Base-by-base conservation (phyloP, 2,329 filamentous ascomycete genomes). In the Emergomyces orientalis region DNA sequence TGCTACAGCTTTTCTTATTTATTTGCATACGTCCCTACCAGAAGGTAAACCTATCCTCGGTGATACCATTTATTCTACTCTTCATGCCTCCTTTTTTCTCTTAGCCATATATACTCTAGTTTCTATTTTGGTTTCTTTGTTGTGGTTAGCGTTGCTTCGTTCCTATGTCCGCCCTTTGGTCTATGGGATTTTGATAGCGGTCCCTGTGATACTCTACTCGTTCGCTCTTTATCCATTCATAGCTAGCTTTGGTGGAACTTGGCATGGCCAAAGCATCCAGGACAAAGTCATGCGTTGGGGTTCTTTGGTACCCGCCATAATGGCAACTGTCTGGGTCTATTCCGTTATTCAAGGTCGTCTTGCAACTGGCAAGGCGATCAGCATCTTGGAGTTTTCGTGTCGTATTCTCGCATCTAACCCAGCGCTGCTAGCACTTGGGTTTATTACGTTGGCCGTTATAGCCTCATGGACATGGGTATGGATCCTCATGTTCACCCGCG, bases 391-490 rank as follows among this genome's bases (percentile, higher is more conserved):
- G 73, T 97, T 99, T 74, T 88, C 91, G 11, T 93, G 90, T 69
- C 88, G 88, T 62, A 95, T 99, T 64, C 80, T 99, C 19, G 85
- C 88, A 7, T 88, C 91, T 43, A 96, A 95, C 71, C 87, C 91
- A 11, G 90, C 88, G 1, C 82, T 99, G 25, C 81, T 97, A 41
- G 73, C 89, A 1, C 84, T 97, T n/a, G 94, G 94, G 2, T 88
- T 97, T 70, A 85, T 82, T 13, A 88, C 88, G 27, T 82, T 97
- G 17, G 83, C 80, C 7, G 79, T 87, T 32, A 88, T 96, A 52
- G 89, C 97, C 11, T 78, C 85, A 17, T 97, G 92, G 88, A 97
- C 92, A 0, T 99, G 94, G 94, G 75, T 89, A 7, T 99, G 94
- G 94, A 85, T 97, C 68, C 86, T 87, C 69, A 97, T 99, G 91